phyloP scores from a whole-genome alignment of 345 rosid species.

The Aethionema arabicum region DNA sequence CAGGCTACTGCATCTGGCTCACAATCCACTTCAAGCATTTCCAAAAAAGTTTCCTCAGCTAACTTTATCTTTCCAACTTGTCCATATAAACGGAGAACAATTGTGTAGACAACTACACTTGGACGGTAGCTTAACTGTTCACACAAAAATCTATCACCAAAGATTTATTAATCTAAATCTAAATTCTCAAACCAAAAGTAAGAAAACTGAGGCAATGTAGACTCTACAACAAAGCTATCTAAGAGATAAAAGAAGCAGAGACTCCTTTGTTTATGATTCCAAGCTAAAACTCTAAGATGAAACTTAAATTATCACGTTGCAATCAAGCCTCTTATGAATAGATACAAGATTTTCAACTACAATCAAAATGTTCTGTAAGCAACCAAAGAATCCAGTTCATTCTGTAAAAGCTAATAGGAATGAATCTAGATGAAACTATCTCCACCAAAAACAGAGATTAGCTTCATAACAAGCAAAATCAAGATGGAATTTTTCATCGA shows the following conservation, averaged over 20 bases:
- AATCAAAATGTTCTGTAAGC: background rate
- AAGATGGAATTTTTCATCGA: background rate
- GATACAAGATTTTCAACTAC: background rate
- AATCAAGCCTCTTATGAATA: background rate
- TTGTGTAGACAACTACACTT: constrained; percentile 69
- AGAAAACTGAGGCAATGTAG: background rate
- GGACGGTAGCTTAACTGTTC: constrained; percentile 82
- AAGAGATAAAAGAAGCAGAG: background rate
- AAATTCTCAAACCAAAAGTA: background rate
- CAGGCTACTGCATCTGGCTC: constrained; percentile 94
- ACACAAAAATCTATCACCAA: constrained; percentile 46
- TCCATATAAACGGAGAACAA: constrained; percentile 72
- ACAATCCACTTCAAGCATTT: constrained; percentile 88
- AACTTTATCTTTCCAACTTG: constrained; percentile 84
- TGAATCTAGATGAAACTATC: constrained; percentile 5
- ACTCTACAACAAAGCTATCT: background rate
- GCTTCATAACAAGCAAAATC: background rate
- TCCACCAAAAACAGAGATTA: too few species aligned
- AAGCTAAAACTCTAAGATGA: too few species aligned
- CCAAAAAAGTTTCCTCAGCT: constrained; percentile 85
- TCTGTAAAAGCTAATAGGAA: background rate
- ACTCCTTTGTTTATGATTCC: background rate
- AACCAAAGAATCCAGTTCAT: background rate
- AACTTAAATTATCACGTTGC: too few species aligned
- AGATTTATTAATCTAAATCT: constrained; percentile 29